Base-by-base conservation (phyloP, 345 rosid genomes). In the Ricinus communis region DNA sequence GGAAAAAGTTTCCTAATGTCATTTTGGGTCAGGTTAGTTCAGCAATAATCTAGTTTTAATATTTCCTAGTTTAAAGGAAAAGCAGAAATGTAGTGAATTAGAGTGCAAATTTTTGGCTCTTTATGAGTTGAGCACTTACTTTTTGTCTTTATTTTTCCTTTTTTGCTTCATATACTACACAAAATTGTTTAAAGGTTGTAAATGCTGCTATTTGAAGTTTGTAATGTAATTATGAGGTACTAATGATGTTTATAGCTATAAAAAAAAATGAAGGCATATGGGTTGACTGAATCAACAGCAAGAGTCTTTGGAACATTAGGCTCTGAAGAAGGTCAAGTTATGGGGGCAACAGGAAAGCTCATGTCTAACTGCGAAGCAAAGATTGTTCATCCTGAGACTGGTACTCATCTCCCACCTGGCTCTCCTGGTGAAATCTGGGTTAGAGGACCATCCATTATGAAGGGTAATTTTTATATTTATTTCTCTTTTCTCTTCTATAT, bases 221-320 rank as follows among this genome's bases (percentile, higher is more conserved):
- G 2, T 33, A 15, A 56, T n/a, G 25, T 51, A 41, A 40, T 41
- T 62, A 22, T 60, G 45, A 60, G 10, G 5, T 56, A 22, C 1
- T 22, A 2, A 67, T 46, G 13, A 3, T 27, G 40, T 14, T 56
- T n/a, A 28, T 12, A 15, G 1, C 52, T 24, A 27, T n/a, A 13
- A 22, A 49, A 14, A 13, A 22, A 49, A 14, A 18, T 66, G 74
- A 68, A 87, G 93, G 86, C 75, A 21, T 88, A 86, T n/a, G 90
- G 90, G 64, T 73, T 88, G 71, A 88, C 90, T 1, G 93, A 88
- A 82, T 72, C 88, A 38, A 79, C 87, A 5, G 86, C 76, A 3
- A 38, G 86, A 77, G 46, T 82, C 8, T 86, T 86, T 45, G 68
- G 30, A 21, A 73, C 86, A 0, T 46, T 80, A 13, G 85, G 84